Evolutionary conservation across 306 rosid species (phyloP), one percentile per base, ranked within the genome.

Genomic region (Erythrophleum fordii): DNA sequence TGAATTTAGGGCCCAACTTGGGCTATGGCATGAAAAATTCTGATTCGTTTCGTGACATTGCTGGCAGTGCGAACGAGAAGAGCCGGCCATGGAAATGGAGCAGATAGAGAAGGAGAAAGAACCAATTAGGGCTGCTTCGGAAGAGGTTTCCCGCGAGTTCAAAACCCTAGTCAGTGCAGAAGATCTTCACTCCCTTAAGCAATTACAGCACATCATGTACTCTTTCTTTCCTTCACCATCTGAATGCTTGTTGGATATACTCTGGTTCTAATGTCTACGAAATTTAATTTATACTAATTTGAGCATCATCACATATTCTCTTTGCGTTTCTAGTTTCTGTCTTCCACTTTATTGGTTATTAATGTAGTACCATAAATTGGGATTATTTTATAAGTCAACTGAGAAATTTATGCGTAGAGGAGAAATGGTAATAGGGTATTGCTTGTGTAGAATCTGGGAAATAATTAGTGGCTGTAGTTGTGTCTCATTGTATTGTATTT

Each of bases 171-270:
- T 91, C 79, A 83, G 75, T 42, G 74, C 92, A 5, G 83, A 84
- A 8, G 92, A 93, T 84, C 88, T 95, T 82, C 88, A 86, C 20
- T 86, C 96, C 77, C 87, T 95, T 31, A 87, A 84, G 42, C 94
- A 93, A 78, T 73, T 84, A 59, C 98, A 95, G 85, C 84, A 88
- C 83, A 92, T 88, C 80, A 89, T 91, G 97, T 95, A 83, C 31
- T 56, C 29, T 23, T 67, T 71, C 66, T 69, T 51, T 65, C 60
- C 44, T 62, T 73, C 58, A 12, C 61, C 37, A 11, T 59, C 37
- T 6, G 1, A 11, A 39, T 37, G 48, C 28, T 35, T 10, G 28
- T 35, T 35, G 16, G 11, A 17, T 18, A 2, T 35, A 18, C 4
- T 66, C 18, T 20, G 1, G 23, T 37, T n/a, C 31, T 35, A 13